Base-by-base conservation (phyloP, 768 basidiomycete genomes). In the Omphalotus guepiniiformis region DNA sequence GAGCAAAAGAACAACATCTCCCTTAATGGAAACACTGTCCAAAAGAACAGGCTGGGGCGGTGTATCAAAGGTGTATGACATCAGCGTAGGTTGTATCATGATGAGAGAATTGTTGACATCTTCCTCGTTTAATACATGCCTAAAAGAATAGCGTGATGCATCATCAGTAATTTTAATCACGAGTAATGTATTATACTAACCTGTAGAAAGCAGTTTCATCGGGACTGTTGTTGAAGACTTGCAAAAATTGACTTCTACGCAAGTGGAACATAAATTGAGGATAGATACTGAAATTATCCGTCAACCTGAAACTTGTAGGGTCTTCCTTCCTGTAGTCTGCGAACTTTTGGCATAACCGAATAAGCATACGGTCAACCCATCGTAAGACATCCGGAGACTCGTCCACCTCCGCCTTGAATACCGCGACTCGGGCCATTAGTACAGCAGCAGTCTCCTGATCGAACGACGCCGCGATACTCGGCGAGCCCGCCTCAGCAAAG, bases 211-310 rank as follows among this genome's bases (percentile, higher is more conserved):
- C 96, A 16, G 94, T 97, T 72, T 99, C 96, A 64, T 99, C 96
- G 6, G 96, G 96, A 75, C 92, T 94, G 75, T 97, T 99, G 68
- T 98, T 98, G 71, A 98, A 98, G 46, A 98, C 94, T 68, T 99
- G 96, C 63, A 99, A 73, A 74, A 99, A 98, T 69, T 98, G 95
- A 76, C 90, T 93, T 63, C 96, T 74, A 50, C 95, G 78, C 52
- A 99, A 68, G 69, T 99, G 96, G 84, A 98, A 99, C 96, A 98
- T 99, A 74, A 99, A 99, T 63, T 98, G 96, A 13, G 96, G 96
- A 65, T 99, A 99, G 58, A 99, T 97, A 63, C 89, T 90, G 69
- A 99, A 98, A 67, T 96, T 96, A 63, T 96, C 93, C 47, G 82
- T 76, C 54, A 99, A 73, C 56, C 93, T 76, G 79, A 99, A 98